These are phyloP conservation scores for Warburgia ugandensis DNA, from an alignment of 164 flowering plant species.

Conservation along the genomic window DNA sequence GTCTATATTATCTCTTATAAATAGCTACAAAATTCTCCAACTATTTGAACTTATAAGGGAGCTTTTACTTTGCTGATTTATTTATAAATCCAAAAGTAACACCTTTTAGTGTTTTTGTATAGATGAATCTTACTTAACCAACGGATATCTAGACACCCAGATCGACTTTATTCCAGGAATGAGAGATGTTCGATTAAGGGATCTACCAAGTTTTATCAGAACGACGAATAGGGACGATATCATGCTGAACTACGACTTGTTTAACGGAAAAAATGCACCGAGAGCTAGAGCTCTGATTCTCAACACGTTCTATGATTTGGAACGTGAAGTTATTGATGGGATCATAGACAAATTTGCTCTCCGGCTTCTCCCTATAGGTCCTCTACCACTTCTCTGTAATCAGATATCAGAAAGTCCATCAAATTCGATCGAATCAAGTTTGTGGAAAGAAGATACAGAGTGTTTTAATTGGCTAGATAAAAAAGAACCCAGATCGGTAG, in stretches of 20 bases:
- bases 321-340: slow-evolving; percentile 21
- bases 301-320: slow-evolving; percentile 39
- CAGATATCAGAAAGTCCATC: slow-evolving; percentile 7
- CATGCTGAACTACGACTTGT: slow-evolving; percentile 16
- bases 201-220: slow-evolving; percentile 27
- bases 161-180: slow-evolving; percentile 36
- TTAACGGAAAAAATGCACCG: slow-evolving; percentile 5
- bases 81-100: no score
- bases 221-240: slow-evolving; percentile 27
- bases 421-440: slow-evolving; percentile 15
- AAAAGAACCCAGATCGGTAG: slow-evolving; percentile 16
- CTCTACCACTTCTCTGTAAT: slow-evolving; percentile 17
- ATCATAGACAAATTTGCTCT: slow-evolving; percentile 16
- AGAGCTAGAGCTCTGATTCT: slow-evolving; percentile 24
- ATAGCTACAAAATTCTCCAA: no score
- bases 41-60: no score
- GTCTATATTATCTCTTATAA: no score
- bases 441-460: slow-evolving; percentile 30
- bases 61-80: no score
- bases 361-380: slow-evolving; percentile 29
- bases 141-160: slow-evolving; percentile 30
- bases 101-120: no score
- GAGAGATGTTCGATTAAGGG: slow-evolving; percentile 28
- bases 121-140: slow-evolving; percentile 27
- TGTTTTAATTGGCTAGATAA: slow-evolving; percentile 30